Percentiles rank a stretch among this genome's conserved stretches.
Conservation (phyloP, 768 basidiomycete genomes). For the Heimioporus sp. region DNA sequence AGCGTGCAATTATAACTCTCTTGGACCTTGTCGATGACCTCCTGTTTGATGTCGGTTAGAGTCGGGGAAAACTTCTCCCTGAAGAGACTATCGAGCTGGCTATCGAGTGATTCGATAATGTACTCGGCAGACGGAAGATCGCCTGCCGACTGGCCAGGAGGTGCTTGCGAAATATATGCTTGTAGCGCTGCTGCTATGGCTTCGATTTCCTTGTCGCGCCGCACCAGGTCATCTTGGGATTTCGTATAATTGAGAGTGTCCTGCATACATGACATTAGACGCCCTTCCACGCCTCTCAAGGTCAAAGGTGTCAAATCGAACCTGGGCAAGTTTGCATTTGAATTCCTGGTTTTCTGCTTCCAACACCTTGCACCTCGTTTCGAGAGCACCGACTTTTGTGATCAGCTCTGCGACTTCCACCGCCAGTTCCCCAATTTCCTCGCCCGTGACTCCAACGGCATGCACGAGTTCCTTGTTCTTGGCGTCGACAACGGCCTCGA, state of each 20-base stretch:
- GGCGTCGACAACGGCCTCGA: conserved; percentile 26
- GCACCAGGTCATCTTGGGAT: conserved; percentile 14
- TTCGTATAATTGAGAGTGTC: conserved; percentile 8
- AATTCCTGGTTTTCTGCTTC: conserved; percentile 29
- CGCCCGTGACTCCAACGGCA: conserved; percentile 16
- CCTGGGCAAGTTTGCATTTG: conserved; percentile 25
- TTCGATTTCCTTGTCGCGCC: conserved; percentile 26
- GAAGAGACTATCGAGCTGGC: conserved; percentile 23
- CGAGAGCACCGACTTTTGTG: conserved; percentile 25
- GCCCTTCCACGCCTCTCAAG: not conserved
- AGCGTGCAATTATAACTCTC: conserved; percentile 22
- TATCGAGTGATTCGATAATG: conserved; percentile 26
- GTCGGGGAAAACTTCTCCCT: conserved; percentile 22
- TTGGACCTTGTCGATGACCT: conserved; percentile 22
- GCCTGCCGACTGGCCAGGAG: conserved; percentile 7
- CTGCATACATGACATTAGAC: conserved; percentile 9
- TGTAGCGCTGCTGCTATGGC: conserved; percentile 30
- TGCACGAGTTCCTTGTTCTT: conserved; percentile 18
- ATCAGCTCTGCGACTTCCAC: conserved; percentile 33
- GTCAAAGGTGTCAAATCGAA: conserved; percentile 10
- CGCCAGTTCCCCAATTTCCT: conserved; percentile 32
- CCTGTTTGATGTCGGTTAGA: conserved; percentile 20
- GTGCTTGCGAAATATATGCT: conserved; percentile 30
- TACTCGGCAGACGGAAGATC: conserved; percentile 29
- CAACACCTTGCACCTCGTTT: conserved; percentile 17